Evolutionary conservation across 345 rosid genomes (phyloP).

Genomic region (Cardamine resedifolia): DNA sequence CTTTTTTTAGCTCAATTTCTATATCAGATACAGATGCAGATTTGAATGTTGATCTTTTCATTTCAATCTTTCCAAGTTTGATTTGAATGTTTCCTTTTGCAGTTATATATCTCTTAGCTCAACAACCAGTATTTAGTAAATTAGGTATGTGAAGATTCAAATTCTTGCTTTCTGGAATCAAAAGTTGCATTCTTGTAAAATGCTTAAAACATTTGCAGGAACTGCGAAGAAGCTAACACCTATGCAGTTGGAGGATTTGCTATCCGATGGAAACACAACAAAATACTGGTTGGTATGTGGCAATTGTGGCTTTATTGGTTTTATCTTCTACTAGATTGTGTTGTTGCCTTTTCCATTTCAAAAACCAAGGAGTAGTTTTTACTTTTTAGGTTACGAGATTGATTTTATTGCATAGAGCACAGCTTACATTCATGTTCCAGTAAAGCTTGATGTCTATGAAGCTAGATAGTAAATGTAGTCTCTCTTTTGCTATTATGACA

Average conservation of each 20-base stretch:
- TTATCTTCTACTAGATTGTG: conserved; percentile 1
- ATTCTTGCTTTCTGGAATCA: not conserved
- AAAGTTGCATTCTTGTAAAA: not conserved
- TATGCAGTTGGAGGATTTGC: conserved; percentile 74
- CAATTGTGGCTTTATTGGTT: conserved; percentile 4
- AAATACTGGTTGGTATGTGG: conserved; percentile 88
- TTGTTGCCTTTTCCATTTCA: not conserved
- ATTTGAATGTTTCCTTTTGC: conserved; percentile 34
- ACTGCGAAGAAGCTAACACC: conserved; percentile 70
- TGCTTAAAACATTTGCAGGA: conserved; percentile 48
- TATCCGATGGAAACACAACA: conserved; percentile 74
- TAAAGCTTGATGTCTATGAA: not conserved
- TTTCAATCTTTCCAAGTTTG: not conserved
- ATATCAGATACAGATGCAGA: conserved; percentile 1
- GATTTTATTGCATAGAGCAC: not conserved
- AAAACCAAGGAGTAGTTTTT: not conserved
- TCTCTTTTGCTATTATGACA: not conserved
- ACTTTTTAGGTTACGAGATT: not conserved
- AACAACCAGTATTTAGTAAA: conserved; percentile 63
- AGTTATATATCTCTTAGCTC: conserved; percentile 68
- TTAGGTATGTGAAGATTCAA: conserved; percentile 51
- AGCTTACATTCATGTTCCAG: not conserved
- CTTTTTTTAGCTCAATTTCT: not conserved
- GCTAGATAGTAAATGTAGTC: conserved; percentile 1
- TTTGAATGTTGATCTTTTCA: conserved; percentile 6